Evolutionary conservation across 805 yeast species (phyloP), one percentile per base, ranked within the genome.

Genomic region (Candida corydali): DNA sequence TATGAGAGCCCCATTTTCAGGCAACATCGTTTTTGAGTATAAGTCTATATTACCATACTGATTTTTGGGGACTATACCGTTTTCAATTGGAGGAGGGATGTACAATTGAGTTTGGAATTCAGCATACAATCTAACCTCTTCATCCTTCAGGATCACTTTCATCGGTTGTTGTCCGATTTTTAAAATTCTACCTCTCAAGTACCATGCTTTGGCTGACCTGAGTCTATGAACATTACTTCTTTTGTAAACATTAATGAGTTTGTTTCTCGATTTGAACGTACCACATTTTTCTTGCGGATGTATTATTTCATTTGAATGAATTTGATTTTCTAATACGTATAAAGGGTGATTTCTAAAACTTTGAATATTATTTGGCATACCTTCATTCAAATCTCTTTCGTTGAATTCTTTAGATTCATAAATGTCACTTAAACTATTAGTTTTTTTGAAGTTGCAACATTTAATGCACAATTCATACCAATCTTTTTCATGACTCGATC

Each of bases 291-390:
- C 58, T 7, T 56, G 34, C 0, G 89, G 86, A 36, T 71, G 69
- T 4, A 91, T 56, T 4, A 88, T 69, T 53, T 93, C 96, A 52
- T 81, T 83, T 35, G 75, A 72, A 33, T 73, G 72, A 23, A 93
- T 54, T 45, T 88, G 94, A 3, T 78, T 70, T 54, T 86, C 95
- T 10, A 93, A 55, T 0, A 83, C 93, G 57, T 82, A 93, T 10
- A 80, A 59, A 0, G 98, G 98, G 57, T 93, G 98, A 34, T 80
- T 80, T 35, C 79, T 80, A 55, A 89, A 86, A 46, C 88, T 97
- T 35, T 79, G 82, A 17, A 87, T 63, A 49, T 77, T 84, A 38
- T 80, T 79, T 0, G 98, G 98, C 73, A 91, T 80, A 0, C 95
- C 96, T 52, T 93, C 98, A 19, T 72, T 65, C 12, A 75, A 61